Evolutionary conservation across 441 rosid species (phyloP), one percentile per base, ranked within the genome.

Genomic region (Euphorbia celastroides): DNA sequence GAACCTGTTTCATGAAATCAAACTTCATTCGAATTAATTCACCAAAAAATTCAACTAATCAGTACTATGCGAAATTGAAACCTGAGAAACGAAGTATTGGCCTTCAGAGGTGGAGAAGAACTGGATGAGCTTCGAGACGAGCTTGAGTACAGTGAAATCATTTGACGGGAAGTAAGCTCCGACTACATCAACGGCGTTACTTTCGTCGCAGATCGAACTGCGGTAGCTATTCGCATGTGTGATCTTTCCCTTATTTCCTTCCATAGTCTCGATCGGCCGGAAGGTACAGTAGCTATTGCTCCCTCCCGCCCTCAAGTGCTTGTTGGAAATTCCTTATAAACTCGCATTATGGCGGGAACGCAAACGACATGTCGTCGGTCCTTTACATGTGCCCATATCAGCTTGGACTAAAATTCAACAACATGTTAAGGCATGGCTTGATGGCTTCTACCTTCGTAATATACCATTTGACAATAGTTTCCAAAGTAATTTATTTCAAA

Each of bases 31-130:
- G 17, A 50, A 25, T 22, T 3, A 61, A 20, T 22, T 4, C 3
- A 13, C 2, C 36, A 59, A 55, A 25, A 26, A 54, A 52, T 46
- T 30, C 28, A 8, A 17, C 10, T 12, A 63, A 25, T 11, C 19
- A 50, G 27, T 22, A 32, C n/a, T 5, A 4, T 30, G 14, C 13
- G 13, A 8, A 48, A 32, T 0, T 64, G 5, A 32, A 65, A 92
- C 99, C 99, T 86, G 96, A 42, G 86, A 82, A 73, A 75, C 82
- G 66, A 88, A 72, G 62, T 72, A 73, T 68, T 77, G 67, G 44
- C 87, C 96, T 3, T 77, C 67, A 34, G 89, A 72, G 1, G 70
- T n/a, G 32, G 88, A 87, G 82, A 95, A 87, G 82, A 95, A 74
- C 71, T 82, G 81, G 65, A 88, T 72, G 70, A 95, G 92, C 57